Base-by-base conservation (phyloP, 2,329 filamentous ascomycete species). In the Coleophoma crateriformis region DNA sequence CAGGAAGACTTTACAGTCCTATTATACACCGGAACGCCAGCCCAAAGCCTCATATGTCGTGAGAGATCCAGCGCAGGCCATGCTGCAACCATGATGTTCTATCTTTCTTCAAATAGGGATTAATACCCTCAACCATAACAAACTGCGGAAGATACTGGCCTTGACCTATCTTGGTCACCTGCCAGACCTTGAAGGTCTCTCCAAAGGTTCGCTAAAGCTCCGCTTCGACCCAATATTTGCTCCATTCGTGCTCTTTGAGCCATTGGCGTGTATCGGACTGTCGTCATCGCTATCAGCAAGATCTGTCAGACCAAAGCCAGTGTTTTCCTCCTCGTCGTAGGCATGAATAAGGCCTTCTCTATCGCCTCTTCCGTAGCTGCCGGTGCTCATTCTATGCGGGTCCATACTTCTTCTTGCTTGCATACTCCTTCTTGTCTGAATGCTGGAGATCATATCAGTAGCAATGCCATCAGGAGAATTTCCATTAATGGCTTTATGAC, bases 371-470 rank as follows among this genome's bases (percentile, higher is more conserved):
- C 71, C 80, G 53, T 78, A 77, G 50, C 80, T 81, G 63, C 82
- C 81, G 61, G 82, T 84, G 62, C 81, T 83, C 48, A 80, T 71
- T 48, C 84, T 75, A 50, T 75, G 73, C 32, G 70, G 71, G 42
- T 80, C 77, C 13, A 84, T 79, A 58, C 87, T 94, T 57, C 94
- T 78, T 58, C 92, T 79, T 7, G 87, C 78, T 66, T 97, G 94
- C 90, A 99, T 96, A 64, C 89, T 95, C 56, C 90, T 81, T 52
- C 95, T 84, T 15, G 94, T 97, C 63, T 94, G 88, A 58, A 95
- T 81, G 56, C 88, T 88, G 27, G 90, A 90, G 49, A 99, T 82
- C 66, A 88, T 89, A 66, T 99, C 94, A 13, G 91, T 96, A 12
- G 92, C 94, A 4, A 91, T 87, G 45, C 86, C 87, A 64, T 95